A percentile compares a stretch with the other conserved stretches of the same genome.
Conservation (phyloP, 306 rosid genomes). For the Prunus persica region Prunus_persica_NCBIv2 NC_034010.1:2220001-2220500, state of each 20-base stretch:
- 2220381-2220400: background rate
- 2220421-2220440: background rate
- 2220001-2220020: background rate
- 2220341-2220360: background rate
- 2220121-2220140: too few species aligned
- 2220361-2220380: rapidly evolving
- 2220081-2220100: too few species aligned
- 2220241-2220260: background rate
- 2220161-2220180: too few species aligned
- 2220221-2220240: constrained; percentile 9
- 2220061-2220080: rapidly evolving
- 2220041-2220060: background rate
- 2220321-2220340: background rate
- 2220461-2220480: too few species aligned
- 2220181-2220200: too few species aligned
- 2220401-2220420: background rate
- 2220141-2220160: too few species aligned
- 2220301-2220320: too few species aligned
- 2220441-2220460: rapidly evolving
- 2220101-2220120: too few species aligned
- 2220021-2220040: background rate
- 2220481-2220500: too few species aligned
- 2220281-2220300: background rate
- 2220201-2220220: background rate
- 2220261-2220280: background rate